These are phyloP conservation scores for Earliella scabrosa DNA, from an alignment of 1,284 basidiomycete species.

Conservation along the genomic window DNA sequence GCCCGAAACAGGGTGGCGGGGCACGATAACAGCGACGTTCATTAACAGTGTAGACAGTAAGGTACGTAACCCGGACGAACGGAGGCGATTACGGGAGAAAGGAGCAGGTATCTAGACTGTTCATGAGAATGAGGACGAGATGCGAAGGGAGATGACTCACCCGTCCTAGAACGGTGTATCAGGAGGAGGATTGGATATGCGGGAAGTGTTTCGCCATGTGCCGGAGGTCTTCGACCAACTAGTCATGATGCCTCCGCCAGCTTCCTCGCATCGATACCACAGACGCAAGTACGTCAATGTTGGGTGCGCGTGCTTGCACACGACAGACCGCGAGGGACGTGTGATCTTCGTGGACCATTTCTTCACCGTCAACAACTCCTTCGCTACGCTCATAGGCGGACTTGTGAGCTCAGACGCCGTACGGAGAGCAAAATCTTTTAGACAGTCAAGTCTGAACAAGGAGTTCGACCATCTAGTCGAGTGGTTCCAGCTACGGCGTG, in stretches of 20 bases:
- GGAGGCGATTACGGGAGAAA: no score
- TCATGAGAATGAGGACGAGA: no score
- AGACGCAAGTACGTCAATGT: neutral
- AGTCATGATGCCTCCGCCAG: neutral
- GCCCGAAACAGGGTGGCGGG: no score
- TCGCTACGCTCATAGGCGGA: neutral
- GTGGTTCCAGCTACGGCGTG: neutral
- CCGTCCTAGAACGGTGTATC: neutral
- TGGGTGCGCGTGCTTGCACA: neutral
- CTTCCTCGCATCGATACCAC: neutral
- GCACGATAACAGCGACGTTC: no score
- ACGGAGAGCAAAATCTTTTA: neutral
- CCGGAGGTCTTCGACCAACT: neutral
- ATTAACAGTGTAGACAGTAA: no score
- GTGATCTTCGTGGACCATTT: neutral
- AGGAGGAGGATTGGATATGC: neutral
- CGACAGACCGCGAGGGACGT: neutral
- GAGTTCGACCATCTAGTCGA: neutral
- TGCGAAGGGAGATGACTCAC: no score
- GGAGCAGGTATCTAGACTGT: no score
- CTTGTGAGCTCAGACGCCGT: neutral
- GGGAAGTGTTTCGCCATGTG: neutral
- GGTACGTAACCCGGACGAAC: no score
- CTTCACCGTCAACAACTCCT: neutral
- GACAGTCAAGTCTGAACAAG: neutral